phyloP scores from a whole-genome alignment of 495 filamentous ascomycete species.

The Hypoxylon fragiforme region DNA sequence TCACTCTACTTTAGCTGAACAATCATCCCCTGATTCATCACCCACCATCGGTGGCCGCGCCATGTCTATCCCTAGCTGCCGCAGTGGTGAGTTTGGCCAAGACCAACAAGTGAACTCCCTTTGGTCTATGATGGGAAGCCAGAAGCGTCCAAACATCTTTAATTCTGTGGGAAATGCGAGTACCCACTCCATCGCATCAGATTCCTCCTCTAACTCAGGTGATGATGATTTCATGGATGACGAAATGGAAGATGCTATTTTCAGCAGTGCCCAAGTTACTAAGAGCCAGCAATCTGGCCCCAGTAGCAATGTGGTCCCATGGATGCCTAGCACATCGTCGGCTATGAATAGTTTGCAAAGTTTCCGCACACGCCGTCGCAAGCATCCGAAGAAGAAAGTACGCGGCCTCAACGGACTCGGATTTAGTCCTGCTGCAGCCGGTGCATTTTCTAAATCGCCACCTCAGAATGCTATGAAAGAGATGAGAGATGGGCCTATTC shows the following conservation, averaged over 20 bases:
- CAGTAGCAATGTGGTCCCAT: constrained; percentile 52
- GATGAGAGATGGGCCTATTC: constrained; percentile 38
- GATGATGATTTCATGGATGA: constrained; percentile 80
- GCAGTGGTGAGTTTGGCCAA: constrained; percentile 40
- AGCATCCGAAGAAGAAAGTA: constrained; percentile 49
- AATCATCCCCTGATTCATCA: constrained; percentile 91
- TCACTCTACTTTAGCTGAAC: constrained; percentile 88
- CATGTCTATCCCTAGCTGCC: constrained; percentile 70
- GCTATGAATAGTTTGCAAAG: constrained; percentile 72
- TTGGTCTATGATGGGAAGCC: constrained; percentile 54
- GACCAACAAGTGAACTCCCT: constrained; percentile 47
- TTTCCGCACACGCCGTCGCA: constrained; percentile 76
- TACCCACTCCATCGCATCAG: constrained; percentile 75
- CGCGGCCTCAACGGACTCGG: constrained; percentile 43
- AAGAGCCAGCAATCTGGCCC: constrained; percentile 45
- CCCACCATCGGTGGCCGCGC: constrained; percentile 79
- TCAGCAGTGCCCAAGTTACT: constrained; percentile 68
- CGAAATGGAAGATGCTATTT: constrained; percentile 76
- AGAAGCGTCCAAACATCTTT: constrained; percentile 75
- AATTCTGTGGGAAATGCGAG: constrained; percentile 87
- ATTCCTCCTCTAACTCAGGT: constrained; percentile 75
- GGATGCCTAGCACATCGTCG: constrained; percentile 63
- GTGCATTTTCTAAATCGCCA: constrained; percentile 47
- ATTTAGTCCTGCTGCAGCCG: constrained; percentile 38
- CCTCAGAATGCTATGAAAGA: constrained; percentile 44